Percentiles rank a stretch among this genome's conserved stretches.
Conservation (phyloP, 108 stramenopile species). For the Skeletonema tropicum region DNA sequence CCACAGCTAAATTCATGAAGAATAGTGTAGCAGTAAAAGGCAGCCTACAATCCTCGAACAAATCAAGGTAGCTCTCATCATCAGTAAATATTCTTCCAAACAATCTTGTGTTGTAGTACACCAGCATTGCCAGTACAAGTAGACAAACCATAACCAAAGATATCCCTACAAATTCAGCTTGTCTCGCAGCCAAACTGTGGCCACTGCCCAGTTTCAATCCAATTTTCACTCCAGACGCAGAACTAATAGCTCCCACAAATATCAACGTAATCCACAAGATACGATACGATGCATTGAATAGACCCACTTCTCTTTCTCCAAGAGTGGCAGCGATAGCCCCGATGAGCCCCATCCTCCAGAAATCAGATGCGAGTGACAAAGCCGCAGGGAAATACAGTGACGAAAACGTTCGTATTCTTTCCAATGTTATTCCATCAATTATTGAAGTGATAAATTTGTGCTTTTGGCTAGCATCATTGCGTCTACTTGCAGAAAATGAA, state of each 20-base stretch:
- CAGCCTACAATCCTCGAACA: slow-evolving; percentile 63
- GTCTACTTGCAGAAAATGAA: slow-evolving; percentile 17
- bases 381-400: slow-evolving; percentile 81
- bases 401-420: slow-evolving; percentile 63
- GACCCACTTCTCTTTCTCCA: slow-evolving; percentile 73
- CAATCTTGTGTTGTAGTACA: slow-evolving; percentile 55
- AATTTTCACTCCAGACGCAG: slow-evolving; percentile 56
- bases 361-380: slow-evolving; percentile 70
- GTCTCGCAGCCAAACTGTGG: slow-evolving; percentile 59
- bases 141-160: slow-evolving; percentile 46
- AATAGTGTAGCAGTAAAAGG: slow-evolving; percentile 70
- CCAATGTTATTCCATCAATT: slow-evolving; percentile 58
- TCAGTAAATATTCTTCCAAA: slow-evolving; percentile 74
- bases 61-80: slow-evolving; percentile 65
- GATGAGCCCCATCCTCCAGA: slow-evolving; percentile 83
- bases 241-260: slow-evolving; percentile 57
- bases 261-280: slow-evolving; percentile 89
- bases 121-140: slow-evolving; percentile 41
- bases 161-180: slow-evolving; percentile 65
- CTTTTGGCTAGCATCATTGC: not conserved
- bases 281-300: slow-evolving; percentile 89
- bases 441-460: slow-evolving; percentile 11
- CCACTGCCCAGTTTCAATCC: slow-evolving; percentile 54
- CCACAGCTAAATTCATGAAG: slow-evolving; percentile 83
- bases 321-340: slow-evolving; percentile 71